phyloP scores from a whole-genome alignment of 108 stramenopile genomes.

The Cylindrotheca fusiformis region DNA sequence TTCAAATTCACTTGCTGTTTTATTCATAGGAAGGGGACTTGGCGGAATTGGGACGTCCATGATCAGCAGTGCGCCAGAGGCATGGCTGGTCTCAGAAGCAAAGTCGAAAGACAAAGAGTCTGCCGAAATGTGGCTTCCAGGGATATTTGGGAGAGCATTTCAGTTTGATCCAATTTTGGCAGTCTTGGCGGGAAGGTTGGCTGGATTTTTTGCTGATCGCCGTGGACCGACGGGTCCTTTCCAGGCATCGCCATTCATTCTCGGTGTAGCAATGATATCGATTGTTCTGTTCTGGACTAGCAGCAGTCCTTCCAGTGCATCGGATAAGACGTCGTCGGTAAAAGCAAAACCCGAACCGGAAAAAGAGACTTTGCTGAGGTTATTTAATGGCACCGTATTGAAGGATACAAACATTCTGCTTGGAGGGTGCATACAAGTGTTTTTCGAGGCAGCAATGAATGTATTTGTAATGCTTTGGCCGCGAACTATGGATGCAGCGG shows the following conservation, averaged over 20 bases:
- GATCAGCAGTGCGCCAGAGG: constrained; percentile 83
- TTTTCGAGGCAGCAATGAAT: constrained; percentile 96
- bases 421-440: constrained; percentile 82
- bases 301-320: not conserved
- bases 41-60: constrained; percentile 84
- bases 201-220: constrained; percentile 45
- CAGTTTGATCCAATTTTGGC: constrained; percentile 85
- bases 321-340: constrained; percentile 11
- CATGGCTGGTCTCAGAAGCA: constrained; percentile 86
- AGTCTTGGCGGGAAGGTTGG: constrained; percentile 83
- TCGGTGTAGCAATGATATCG: constrained; percentile 57
- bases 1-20: constrained; percentile 38
- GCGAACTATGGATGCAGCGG: constrained; percentile 70
- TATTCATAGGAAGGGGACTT: constrained; percentile 74
- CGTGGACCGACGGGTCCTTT: constrained; percentile 90
- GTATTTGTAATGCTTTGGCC: constrained; percentile 95
- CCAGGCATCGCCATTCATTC: constrained; percentile 74
- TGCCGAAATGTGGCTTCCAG: constrained; percentile 1
- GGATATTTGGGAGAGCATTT: constrained; percentile 37
- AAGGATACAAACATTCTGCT: constrained; percentile 74
- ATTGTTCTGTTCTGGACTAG: constrained; percentile 57
- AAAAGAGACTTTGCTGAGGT: constrained; percentile 46
- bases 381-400: constrained; percentile 49
- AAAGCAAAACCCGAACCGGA: not conserved
- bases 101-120: constrained; percentile 26